Conservation (phyloP, 1,284 basidiomycete genomes). For the Boletus subluridellus region DNA sequence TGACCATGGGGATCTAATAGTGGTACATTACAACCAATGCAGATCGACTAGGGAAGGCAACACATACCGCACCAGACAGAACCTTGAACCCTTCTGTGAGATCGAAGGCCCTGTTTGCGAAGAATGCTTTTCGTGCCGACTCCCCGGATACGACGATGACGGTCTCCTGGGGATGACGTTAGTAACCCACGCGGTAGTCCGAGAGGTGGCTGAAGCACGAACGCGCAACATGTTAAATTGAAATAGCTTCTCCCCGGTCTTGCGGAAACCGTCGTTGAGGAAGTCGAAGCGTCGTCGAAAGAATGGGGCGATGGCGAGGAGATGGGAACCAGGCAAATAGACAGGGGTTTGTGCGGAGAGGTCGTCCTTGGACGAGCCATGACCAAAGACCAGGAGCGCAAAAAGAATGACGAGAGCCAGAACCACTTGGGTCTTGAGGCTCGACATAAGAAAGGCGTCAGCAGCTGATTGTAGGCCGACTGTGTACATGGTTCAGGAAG, state of each 20-base stretch:
- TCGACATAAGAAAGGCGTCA: conserved; percentile 54
- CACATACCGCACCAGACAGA: conserved; percentile 66
- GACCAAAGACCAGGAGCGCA: conserved; percentile 45
- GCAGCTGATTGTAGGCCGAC: conserved; percentile 59
- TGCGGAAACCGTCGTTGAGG: conserved; percentile 62
- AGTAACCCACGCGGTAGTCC: conserved; percentile 18
- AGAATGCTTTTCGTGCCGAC: conserved; percentile 62
- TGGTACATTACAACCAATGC: conserved; percentile 7
- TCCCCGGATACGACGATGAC: conserved; percentile 72
- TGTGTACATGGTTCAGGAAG: conserved; percentile 41
- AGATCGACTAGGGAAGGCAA: conserved; percentile 5
- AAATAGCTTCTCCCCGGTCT: conserved; percentile 59
- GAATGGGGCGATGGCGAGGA: conserved; percentile 60
- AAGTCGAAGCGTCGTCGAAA: conserved; percentile 67
- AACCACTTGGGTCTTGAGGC: conserved; percentile 51
- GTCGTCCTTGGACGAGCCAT: conserved; percentile 41
- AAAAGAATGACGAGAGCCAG: conserved; percentile 54
- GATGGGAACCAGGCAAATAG: conserved; percentile 52
- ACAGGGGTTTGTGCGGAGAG: conserved; percentile 44
- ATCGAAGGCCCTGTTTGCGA: conserved; percentile 63
- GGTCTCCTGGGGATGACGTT: conserved; percentile 46
- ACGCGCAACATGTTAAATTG: conserved; percentile 62
- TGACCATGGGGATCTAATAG: conserved; percentile 64
- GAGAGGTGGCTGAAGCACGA: conserved; percentile 11
- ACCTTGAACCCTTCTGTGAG: conserved; percentile 73